phyloP scores from a whole-genome alignment of 768 basidiomycete species.

The Leucosporidium yakuticum region DNA sequence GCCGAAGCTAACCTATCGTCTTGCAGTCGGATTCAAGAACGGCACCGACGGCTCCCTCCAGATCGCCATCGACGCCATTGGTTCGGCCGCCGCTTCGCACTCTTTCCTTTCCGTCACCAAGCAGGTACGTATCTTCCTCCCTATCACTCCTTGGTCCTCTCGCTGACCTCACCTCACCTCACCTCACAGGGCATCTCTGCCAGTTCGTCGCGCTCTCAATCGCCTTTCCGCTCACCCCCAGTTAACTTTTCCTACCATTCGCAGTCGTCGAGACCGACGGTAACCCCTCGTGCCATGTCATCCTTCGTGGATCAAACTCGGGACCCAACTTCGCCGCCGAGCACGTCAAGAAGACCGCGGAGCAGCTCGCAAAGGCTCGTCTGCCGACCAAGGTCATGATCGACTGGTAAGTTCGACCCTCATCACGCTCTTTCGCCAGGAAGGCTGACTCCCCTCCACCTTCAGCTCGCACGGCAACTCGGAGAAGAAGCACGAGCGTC shows the following conservation, averaged over 20 bases:
- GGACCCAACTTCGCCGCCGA: conserved; percentile 85
- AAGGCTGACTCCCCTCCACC: neutral
- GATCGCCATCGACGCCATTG: conserved; percentile 91
- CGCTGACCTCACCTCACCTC: too few relatives aligned
- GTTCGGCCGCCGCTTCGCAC: conserved; percentile 81
- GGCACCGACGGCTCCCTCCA: conserved; percentile 76
- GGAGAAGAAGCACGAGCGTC: conserved; percentile 80
- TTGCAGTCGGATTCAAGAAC: conserved; percentile 98
- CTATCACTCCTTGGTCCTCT: too few relatives aligned
- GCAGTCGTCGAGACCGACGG: conserved; percentile 85
- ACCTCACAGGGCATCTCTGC: conserved; percentile 62
- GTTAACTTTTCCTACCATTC: conserved; percentile 22
- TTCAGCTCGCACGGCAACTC: conserved; percentile 97
- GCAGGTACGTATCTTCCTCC: conserved; percentile 46
- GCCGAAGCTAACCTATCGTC: neutral
- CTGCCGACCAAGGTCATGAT: conserved; percentile 83
- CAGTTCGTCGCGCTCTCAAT: conserved; percentile 41
- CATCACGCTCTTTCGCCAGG: neutral
- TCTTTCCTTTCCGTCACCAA: conserved; percentile 97
- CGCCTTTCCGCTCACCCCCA: neutral
- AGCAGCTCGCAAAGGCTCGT: conserved; percentile 70
- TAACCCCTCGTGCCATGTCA: conserved; percentile 86
- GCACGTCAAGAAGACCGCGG: conserved; percentile 67
- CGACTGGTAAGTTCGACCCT: conserved; percentile 27
- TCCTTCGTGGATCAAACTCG: conserved; percentile 79